phyloP scores from a whole-genome alignment of 495 filamentous ascomycete genomes.

The Hamigera avellanea region DNA sequence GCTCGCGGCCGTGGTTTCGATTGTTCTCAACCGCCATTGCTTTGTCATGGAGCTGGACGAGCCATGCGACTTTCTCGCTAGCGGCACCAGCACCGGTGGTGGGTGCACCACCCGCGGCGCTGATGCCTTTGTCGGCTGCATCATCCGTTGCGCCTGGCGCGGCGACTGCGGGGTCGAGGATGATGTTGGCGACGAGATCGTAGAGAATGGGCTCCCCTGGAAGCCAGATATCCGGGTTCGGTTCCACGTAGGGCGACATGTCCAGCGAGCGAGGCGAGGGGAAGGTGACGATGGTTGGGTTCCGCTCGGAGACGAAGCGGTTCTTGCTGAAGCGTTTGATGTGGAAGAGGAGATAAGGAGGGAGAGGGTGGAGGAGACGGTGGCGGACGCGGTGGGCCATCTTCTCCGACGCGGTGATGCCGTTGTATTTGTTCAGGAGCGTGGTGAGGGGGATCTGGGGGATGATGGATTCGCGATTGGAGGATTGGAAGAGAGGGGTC shows the following conservation, averaged over 20 bases:
- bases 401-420: conserved; percentile 76
- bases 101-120: conserved; percentile 57
- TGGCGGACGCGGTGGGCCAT: conserved; percentile 77
- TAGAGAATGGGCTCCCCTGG: conserved; percentile 84
- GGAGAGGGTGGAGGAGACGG: conserved; percentile 82
- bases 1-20: conserved; percentile 15
- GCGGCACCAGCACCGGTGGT: conserved; percentile 30
- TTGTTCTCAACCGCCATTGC: conserved; percentile 29
- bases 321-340: conserved; percentile 95
- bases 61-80: conserved; percentile 41
- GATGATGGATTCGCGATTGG: conserved; percentile 83
- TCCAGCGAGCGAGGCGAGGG: conserved; percentile 66
- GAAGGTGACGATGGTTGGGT: conserved; percentile 97
- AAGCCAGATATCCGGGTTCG: conserved; percentile 47
- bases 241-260: conserved; percentile 78
- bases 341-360: conserved; percentile 87
- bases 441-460: conserved; percentile 86
- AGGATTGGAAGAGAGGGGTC: conserved; percentile 94
- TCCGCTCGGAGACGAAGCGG: conserved; percentile 90
- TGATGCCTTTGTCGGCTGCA: conserved; percentile 71
- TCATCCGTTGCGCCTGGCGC: conserved; percentile 66
- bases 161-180: conserved; percentile 55
- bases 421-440: conserved; percentile 91
- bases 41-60: conserved; percentile 48
- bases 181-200: conserved; percentile 93